Evolutionary conservation across 257 asterid species (phyloP).

Genomic region (Jacaranda copaia): DNA sequence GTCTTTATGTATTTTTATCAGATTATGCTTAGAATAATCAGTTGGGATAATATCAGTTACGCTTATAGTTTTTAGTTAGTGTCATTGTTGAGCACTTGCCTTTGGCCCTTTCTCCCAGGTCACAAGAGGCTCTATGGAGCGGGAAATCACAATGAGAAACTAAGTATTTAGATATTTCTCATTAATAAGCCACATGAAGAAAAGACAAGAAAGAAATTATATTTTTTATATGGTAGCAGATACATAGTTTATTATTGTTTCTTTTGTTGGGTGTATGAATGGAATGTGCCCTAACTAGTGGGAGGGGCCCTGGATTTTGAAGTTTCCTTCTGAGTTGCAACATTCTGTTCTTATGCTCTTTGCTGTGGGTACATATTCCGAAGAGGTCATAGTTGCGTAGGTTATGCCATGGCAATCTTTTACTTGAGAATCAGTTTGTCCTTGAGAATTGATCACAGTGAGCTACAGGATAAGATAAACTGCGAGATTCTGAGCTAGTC

Average conservation of each 20-base stretch:
- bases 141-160: conserved; percentile 5
- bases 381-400: too few relatives aligned
- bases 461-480: too few relatives aligned
- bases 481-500: too few relatives aligned
- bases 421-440: too few relatives aligned
- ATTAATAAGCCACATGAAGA: not conserved
- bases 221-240: not conserved
- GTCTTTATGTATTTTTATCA: not conserved
- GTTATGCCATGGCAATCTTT: too few relatives aligned
- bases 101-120: not conserved
- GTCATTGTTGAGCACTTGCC: not conserved
- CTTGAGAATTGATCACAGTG: too few relatives aligned
- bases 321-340: not conserved
- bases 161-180: not conserved
- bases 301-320: not conserved
- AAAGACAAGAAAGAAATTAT: not conserved
- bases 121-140: not conserved
- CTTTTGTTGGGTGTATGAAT: not conserved
- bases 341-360: too few relatives aligned
- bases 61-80: too few relatives aligned
- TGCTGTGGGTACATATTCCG: too few relatives aligned
- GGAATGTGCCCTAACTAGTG: not conserved
- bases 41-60: not conserved
- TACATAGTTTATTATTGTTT: not conserved
- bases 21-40: not conserved